Conservation (phyloP, 1,284 basidiomycete species). For the Melampsora americana region DNA sequence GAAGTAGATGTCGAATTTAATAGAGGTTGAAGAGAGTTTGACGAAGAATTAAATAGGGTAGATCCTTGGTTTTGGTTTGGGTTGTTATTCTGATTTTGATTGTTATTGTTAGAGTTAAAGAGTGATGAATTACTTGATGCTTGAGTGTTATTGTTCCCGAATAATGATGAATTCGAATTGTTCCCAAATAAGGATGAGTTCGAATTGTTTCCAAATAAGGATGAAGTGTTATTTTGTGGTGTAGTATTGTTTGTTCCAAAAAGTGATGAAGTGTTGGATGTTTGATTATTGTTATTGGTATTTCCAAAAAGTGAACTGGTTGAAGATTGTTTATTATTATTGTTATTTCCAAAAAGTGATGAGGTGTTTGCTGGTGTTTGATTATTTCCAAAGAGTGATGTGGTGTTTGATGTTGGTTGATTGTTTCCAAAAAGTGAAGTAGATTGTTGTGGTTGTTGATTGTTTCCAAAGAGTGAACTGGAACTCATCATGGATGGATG, state of each 20-base stretch:
- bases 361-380: not conserved
- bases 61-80: no score
- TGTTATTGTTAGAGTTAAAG: not conserved
- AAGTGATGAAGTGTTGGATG: not conserved
- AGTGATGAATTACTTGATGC: not conserved
- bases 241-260: not conserved
- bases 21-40: no score
- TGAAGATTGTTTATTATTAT: slow-evolving; percentile 9
- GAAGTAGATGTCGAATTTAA: not conserved
- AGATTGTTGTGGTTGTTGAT: not conserved
- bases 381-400: slow-evolving; percentile 1
- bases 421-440: no score
- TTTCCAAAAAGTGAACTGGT: slow-evolving; percentile 8
- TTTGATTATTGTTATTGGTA: slow-evolving; percentile 5
- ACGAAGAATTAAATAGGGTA: not conserved
- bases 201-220: no score
- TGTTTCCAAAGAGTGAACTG: not conserved
- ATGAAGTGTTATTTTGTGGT: no score
- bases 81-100: no score
- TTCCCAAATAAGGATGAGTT: not conserved
- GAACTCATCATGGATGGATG: no score
- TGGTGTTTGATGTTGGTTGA: no score
- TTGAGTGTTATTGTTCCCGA: not conserved
- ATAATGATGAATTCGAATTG: not conserved
- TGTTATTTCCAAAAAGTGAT: not conserved